Base-by-base conservation (phyloP, 2,329 filamentous ascomycete species). In the Microcyclospora tardicrescens region DNA sequence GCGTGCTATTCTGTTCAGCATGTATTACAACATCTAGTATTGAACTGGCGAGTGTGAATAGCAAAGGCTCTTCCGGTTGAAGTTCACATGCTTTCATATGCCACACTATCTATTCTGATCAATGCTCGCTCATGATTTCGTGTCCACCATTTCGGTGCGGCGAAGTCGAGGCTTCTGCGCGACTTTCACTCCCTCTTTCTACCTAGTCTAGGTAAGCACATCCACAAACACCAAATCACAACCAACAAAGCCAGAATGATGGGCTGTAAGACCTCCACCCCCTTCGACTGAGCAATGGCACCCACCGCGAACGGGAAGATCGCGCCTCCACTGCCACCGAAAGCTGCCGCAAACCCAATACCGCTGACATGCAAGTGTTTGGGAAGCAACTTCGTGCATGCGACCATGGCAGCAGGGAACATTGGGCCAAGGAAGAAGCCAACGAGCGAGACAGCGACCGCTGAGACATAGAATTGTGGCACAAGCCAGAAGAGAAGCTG, bases 401-500 rank as follows among this genome's bases (percentile, higher is more conserved):
- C 75, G 0, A 87, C 76, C 9, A 91, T 71, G 0, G 75, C 81
- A 1, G 78, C 80, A 0, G 84, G 83, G 54, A 87, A 91, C 14
- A 91, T 60, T 0, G 84, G 84, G 0, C 84, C 84, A 0, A 89
- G 68, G 52, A 87, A 84, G 66, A 89, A 84, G 0, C 84, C 84
- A 42, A 85, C 69, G 0, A 87, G 60, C 0, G 74, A 67, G 15
- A 86, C 79, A 16, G 81, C 78, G 11, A 86, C 67, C 8, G 81
- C 76, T 0, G 80, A 82, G 19, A 81, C 78, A 43, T 81, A 71
- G 54, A 89, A 84, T 40, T 75, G 73, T 0, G 83, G 83, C 0
- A 91, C 77, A 3, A 87, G 74, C 84, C 84, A 91, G 63, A 87
- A 84, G 42, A 87, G 60, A 2, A 91, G 63, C 53, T 85, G 71